Evolutionary conservation across 2,329 filamentous ascomycete genomes (phyloP).

Genomic region (Exutisphaerella laricina): DNA sequence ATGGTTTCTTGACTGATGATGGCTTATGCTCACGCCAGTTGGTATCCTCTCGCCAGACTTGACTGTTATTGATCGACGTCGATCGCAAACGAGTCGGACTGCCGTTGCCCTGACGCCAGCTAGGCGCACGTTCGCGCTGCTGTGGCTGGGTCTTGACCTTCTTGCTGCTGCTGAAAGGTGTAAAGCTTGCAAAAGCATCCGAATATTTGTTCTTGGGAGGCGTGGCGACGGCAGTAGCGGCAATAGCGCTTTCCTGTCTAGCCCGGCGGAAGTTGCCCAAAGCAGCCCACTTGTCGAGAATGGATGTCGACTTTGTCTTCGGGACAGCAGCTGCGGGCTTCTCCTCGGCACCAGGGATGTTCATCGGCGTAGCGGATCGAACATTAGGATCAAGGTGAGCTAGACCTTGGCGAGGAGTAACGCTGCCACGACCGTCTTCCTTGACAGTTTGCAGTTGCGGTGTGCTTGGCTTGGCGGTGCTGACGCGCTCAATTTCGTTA

Average conservation of each 20-base stretch:
- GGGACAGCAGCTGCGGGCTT: slow-evolving; percentile 53
- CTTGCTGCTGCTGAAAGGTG: slow-evolving; percentile 31
- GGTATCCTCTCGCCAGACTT: slow-evolving; percentile 41
- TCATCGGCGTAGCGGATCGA: slow-evolving; percentile 33
- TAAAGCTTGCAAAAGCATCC: slow-evolving; percentile 30
- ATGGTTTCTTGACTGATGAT: slow-evolving; percentile 13
- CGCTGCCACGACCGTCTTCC: slow-evolving; percentile 43
- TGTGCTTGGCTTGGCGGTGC: slow-evolving; percentile 55
- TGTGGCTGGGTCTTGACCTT: slow-evolving; percentile 28
- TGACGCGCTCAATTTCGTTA: slow-evolving; percentile 35
- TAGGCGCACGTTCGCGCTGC: slow-evolving; percentile 28
- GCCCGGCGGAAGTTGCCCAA: slow-evolving; percentile 78
- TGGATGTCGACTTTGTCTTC: slow-evolving; percentile 49
- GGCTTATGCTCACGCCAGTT: slow-evolving; percentile 46
- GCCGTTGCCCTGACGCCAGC: slow-evolving; percentile 30
- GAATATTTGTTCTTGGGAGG: slow-evolving; percentile 32
- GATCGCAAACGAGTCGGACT: slow-evolving; percentile 26
- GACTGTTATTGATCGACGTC: slow-evolving; percentile 35
- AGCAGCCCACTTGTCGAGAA: slow-evolving; percentile 80
- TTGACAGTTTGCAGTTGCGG: slow-evolving; percentile 37
- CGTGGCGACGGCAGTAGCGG: slow-evolving; percentile 34
- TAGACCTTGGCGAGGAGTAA: slow-evolving; percentile 48
- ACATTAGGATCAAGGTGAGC: slow-evolving; percentile 50
- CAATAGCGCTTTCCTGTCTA: slow-evolving; percentile 44
- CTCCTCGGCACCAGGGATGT: slow-evolving; percentile 32